Evolutionary conservation across 805 yeast genomes (phyloP).

Genomic region (Blastobotrys americana): DNA sequence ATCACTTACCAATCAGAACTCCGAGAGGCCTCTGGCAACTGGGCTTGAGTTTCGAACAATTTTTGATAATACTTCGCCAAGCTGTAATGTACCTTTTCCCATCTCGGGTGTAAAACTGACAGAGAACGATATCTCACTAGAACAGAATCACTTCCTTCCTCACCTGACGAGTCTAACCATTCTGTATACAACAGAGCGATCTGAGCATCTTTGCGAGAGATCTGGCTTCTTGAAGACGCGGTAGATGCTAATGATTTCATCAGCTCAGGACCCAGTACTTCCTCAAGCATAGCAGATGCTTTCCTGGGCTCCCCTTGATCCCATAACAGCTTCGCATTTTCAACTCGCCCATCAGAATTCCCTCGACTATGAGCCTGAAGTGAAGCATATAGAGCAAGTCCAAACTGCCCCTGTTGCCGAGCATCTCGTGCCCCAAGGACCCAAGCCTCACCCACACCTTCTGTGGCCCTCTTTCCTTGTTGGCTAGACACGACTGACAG

Average conservation of each 20-base stretch:
- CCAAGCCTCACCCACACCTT: slow-evolving; percentile 42
- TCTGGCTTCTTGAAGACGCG: background rate
- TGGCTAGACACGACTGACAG: slow-evolving; percentile 18
- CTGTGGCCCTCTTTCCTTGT: slow-evolving; percentile 10
- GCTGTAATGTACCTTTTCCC: slow-evolving; percentile 77
- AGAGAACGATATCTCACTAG: slow-evolving; percentile 61
- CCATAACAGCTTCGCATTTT: slow-evolving; percentile 81
- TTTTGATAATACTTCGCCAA: slow-evolving; percentile 75
- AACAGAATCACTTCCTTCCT: slow-evolving; percentile 67
- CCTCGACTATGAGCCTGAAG: slow-evolving; percentile 43
- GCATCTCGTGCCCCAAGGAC: slow-evolving; percentile 57
- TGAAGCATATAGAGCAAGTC: slow-evolving; percentile 52
- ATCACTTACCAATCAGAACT: slow-evolving; percentile 13
- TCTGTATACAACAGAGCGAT: slow-evolving; percentile 73
- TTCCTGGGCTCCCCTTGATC: slow-evolving; percentile 79
- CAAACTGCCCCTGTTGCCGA: slow-evolving; percentile 59
- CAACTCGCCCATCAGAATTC: slow-evolving; percentile 35
- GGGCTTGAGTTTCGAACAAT: slow-evolving; percentile 59
- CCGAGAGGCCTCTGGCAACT: slow-evolving; percentile 28
- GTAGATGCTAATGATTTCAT: slow-evolving; percentile 7
- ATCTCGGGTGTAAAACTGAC: slow-evolving; percentile 43
- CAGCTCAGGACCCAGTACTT: slow-evolving; percentile 28
- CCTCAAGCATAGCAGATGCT: slow-evolving; percentile 61
- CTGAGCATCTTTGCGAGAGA: slow-evolving; percentile 26
- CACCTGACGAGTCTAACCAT: slow-evolving; percentile 85